Evolutionary conservation across 495 filamentous ascomycete species (phyloP), one percentile per base, ranked within the genome.

Genomic region (Neurospora sp.): DNA sequence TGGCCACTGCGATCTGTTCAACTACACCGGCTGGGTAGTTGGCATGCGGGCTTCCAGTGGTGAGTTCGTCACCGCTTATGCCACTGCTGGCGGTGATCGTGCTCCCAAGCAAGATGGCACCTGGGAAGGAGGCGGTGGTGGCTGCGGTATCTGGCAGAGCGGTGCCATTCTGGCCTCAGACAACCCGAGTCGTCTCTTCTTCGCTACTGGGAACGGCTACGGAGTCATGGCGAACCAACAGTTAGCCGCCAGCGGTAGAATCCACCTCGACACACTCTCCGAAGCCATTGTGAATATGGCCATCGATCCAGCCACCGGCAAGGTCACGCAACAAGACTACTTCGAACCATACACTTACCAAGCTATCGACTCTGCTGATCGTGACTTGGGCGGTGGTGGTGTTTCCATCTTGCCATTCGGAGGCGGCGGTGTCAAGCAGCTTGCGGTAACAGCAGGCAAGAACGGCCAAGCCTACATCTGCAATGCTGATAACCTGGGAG

Each of bases 401-500:
- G 69, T 84, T 12, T 74, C 75, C 35, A 73, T 83, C 39, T 76
- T 83, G 0, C 80, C 73, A 69, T 85, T 84, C 75, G 71, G 69
- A 9, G 80, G 80, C 31, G 73, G 72, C 23, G 75, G 77, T 39
- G 77, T 81, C 62, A 70, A 73, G 27, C 73, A 77, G 41, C 70
- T 84, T 38, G 81, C 75, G 12, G 76, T 81, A 11, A 77, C 78
- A 31, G 75, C 75, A 8, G 81, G 83, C 1, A 83, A 82, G 73
- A 81, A 79, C 59, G 80, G 83, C 41, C 77, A 82, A 69, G 77
- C 76, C 48, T 84, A 81, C 70, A 75, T 83, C 35, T 71, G 82
- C n/a, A 81, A 83, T 71, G 77, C 75, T 5, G 80, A 84, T 70
- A 83, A 84, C 31, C 73, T 84, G 2, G 83, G 82, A 37, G 81